Base-by-base conservation (phyloP, 2,329 filamentous ascomycete genomes). In the Aquanectria penicillioides region DNA sequence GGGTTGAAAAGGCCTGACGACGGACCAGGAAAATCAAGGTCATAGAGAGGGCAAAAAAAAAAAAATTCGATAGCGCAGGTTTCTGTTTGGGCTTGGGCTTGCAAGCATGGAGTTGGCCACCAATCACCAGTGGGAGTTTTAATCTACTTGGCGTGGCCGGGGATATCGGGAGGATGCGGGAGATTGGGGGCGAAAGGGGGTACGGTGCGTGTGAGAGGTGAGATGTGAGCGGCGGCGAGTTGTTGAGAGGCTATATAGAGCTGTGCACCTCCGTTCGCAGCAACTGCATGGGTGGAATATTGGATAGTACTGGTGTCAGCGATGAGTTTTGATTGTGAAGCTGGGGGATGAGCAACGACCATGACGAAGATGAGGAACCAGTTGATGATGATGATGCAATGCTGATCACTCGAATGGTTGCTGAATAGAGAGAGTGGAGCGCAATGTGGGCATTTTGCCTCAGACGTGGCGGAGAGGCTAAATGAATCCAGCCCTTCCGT, bases 111-210 rank as follows among this genome's bases (percentile, higher is more conserved):
- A 34, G 40, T 44, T 43, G 36, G 41, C 49, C 41, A 34, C 41
- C 48, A 53, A 54, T 58, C 40, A 53, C 34, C 55, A 25, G 26
- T 12, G 15, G 20, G 25, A 37, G 31, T 46, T 17, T 58, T 58
- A 40, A 52, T 52, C 40, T 52, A 53, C 55, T 23, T 58, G 49
- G 55, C 29, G 49, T 49, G 49, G 43, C 38, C 37, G 29, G 40
- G 47, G 37, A 50, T 29, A 29, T 55, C 56, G 57, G 57, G 57
- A 57, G 57, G 26, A 61, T 57, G 43, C 57, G 57, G 57, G 57
- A 53, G 47, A 50, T 56, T 43, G 44, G 20, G 38, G 41, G 20
- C 25, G 36, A 37, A 31, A 31, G 31, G 46, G 28, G 44, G 12
- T 10, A 38, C 22, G n/a, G 12, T 37, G 33, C 15, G 37, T n/a